Base-by-base conservation (phyloP, 2,329 filamentous ascomycete species). In the Curvularia verruculosa region DNA sequence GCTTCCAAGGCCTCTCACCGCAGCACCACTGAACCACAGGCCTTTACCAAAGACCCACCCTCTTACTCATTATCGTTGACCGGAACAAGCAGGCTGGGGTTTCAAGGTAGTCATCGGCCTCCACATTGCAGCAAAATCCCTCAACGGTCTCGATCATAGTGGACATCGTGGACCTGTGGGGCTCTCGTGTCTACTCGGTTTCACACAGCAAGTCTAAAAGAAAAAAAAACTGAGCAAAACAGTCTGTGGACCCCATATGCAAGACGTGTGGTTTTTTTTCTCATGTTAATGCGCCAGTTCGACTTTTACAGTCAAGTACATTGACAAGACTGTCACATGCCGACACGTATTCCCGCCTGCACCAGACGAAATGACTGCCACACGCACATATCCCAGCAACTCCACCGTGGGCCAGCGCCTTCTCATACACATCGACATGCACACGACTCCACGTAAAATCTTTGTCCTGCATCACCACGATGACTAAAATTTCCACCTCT, bases 61-160 rank as follows among this genome's bases (percentile, higher is more conserved):
- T n/a, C 40, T 26, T 9, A 23, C 75, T 87, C 4, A 83, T 85
- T 56, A 72, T 77, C 24, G 84, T 83, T 48, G 80, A 79, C 23
- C 87, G 84, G 84, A 84, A 12, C 28, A 5, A 29, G 7, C 84
- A 2, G 69, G 82, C 31, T 15, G 5, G 0, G 81, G 81, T 1
- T 67, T 85, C 43, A 84, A 85, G 68, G 77, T 87, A 29, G 75
- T 85, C 70, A 82, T 87, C 39, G 84, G 86, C 65, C 75, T 86
- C 85, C 29, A 87, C 64, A 83, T 82, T 28, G 72, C 72, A 10
- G 74, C 73, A 1, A 80, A 81, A 39, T 82, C 79, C 2, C 85
- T 87, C 64, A 87, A 87, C 59, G 85, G 85, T 5, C 87, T 86
- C 69, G 85, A 87, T 68, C 86, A 87, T 68, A 84, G 80, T 48